Conservation (phyloP, 371 early-diverging fungal species). For the Gilbertella persicaria region DNA sequence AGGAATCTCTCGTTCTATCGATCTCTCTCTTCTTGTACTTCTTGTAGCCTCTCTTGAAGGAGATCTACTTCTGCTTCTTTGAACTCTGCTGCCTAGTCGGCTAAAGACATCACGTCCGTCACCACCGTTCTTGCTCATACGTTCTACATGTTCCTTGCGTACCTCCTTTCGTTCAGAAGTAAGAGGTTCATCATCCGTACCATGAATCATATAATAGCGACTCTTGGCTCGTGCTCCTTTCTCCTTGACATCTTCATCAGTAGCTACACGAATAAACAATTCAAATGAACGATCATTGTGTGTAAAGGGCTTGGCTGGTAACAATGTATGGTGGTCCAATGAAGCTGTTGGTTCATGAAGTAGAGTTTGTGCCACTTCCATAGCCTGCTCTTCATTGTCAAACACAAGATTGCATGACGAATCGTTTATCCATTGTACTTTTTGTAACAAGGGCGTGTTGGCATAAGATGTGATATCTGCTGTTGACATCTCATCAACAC, state of each 20-base stretch:
- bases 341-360: constrained; percentile 18
- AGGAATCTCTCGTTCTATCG: constrained; percentile 16
- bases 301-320: constrained; percentile 27
- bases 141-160: constrained; percentile 9
- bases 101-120: constrained; percentile 29
- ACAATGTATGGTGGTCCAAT: constrained; percentile 29
- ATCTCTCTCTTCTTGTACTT: constrained; percentile 1
- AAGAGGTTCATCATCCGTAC: constrained; percentile 25
- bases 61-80: constrained; percentile 8
- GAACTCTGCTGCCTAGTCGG: constrained; percentile 19
- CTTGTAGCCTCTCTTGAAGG: constrained; percentile 1
- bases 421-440: constrained; percentile 64
- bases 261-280: constrained; percentile 45
- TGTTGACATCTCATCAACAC: constrained; percentile 60
- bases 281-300: constrained; percentile 4
- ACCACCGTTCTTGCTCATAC: constrained; percentile 20
- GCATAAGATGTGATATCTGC: constrained; percentile 50
- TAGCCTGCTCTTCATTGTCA: constrained; percentile 26
- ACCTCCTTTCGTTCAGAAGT: neutral
- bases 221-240: constrained; percentile 51
- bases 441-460: constrained; percentile 27
- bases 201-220: constrained; percentile 55
- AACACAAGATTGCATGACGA: constrained; percentile 50
- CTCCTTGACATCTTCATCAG: constrained; percentile 52
- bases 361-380: constrained; percentile 35